These are phyloP conservation scores for Chytriomyces sp. DNA, from an alignment of 192 early-diverging fungal species.

Conservation along the genomic window DNA sequence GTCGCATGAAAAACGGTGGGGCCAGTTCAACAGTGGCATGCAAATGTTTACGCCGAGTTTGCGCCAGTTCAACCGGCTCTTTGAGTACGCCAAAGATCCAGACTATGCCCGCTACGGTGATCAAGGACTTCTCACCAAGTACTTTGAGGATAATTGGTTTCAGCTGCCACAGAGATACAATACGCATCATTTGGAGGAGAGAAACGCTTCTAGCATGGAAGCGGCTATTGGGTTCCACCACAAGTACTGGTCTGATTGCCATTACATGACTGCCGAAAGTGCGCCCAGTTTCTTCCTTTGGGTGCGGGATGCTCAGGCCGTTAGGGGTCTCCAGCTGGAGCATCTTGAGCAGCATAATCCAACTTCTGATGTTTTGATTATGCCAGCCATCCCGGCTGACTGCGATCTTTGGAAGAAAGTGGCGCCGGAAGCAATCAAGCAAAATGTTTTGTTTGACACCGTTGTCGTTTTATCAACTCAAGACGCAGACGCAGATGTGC, in stretches of 20 bases:
- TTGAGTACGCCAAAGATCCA: constrained; percentile 13
- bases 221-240: background rate
- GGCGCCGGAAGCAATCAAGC: background rate
- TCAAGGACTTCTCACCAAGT: constrained; percentile 10
- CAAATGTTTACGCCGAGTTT: constrained; percentile 11
- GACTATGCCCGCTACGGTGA: constrained; percentile 10
- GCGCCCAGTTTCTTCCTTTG: background rate
- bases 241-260: constrained; percentile 16
- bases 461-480: background rate
- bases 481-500: background rate
- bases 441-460: background rate
- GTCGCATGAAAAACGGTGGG: background rate
- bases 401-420: background rate
- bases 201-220: background rate
- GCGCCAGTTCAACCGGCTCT: constrained; percentile 3
- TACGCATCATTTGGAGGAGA: constrained; percentile 10
- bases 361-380: background rate
- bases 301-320: background rate
- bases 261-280: background rate
- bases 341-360: background rate
- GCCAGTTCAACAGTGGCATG: constrained; percentile 18
- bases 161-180: constrained; percentile 3
- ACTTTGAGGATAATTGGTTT: constrained; percentile 9
- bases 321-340: background rate
- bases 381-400: background rate